Evolutionary conservation across 768 basidiomycete species (phyloP).

Genomic region (Suillus cothurnatus): DNA sequence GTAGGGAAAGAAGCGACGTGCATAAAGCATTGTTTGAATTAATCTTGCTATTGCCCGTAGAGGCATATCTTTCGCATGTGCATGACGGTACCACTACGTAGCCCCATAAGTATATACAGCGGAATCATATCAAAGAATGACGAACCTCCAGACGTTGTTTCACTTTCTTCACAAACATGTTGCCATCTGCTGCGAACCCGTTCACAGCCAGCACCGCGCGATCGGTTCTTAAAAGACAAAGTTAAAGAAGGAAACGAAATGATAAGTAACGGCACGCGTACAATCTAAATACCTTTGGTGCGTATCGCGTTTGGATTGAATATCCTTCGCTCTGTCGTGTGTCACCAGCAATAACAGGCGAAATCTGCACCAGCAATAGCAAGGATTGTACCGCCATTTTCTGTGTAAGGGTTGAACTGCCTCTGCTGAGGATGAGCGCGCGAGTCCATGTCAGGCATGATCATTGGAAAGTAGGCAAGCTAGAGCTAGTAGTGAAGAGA

Average conservation of each 20-base stretch:
- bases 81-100: conserved; percentile 92
- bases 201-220: conserved; percentile 93
- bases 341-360: conserved; percentile 92
- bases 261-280: conserved; percentile 43
- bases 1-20: conserved; percentile 96
- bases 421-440: conserved; percentile 50
- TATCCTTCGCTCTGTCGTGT: conserved; percentile 98
- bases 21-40: conserved; percentile 98
- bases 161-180: conserved; percentile 96
- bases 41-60: conserved; percentile 95
- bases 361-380: conserved; percentile 95
- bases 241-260: conserved; percentile 2
- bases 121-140: conserved; percentile 13
- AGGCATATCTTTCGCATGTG: conserved; percentile 97
- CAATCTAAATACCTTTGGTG: conserved; percentile 93
- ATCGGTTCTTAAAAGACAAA: conserved; percentile 64
- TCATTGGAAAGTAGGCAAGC: conserved; percentile 1
- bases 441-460: conserved; percentile 43
- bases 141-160: conserved; percentile 92
- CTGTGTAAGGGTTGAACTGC: conserved; percentile 85
- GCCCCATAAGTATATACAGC: not conserved
- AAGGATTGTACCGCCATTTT: conserved; percentile 96
- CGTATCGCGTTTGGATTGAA: conserved; percentile 96
- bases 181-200: conserved; percentile 96
- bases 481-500: not conserved